Base-by-base conservation (phyloP, 2,329 filamentous ascomycete genomes). In the Microcera coccophila region DNA sequence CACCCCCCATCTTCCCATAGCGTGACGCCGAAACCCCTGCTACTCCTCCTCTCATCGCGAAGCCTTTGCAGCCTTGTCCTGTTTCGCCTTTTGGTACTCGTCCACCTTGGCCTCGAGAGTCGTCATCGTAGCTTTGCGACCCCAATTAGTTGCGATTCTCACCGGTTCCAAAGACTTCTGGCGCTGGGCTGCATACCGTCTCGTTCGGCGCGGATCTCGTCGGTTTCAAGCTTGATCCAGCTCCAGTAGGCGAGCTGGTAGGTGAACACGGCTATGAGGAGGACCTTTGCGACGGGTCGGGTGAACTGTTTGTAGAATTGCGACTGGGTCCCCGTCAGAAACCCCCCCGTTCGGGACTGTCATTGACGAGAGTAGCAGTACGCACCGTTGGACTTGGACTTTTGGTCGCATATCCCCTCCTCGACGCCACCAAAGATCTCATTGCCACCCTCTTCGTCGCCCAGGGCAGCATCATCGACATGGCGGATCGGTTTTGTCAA, bases 231-330 rank as follows among this genome's bases (percentile, higher is more conserved):
- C 65, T 84, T 87, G 28, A 79, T 62, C 87, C 87, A 93, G 12
- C 68, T 69, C 70, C 79, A 88, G 67, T 90, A 91, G 12, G 76
- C 66, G n/a, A 86, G 57, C 66, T 93, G 87, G 63, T 91, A 93
- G 2, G 83, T 85, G 59, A 88, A 82, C 42, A 90, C 76, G 41
- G 87, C 85, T 59, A 85, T 75, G 28, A 91, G 73, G 52, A 88
- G 78, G 41, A 82, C 81, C 68, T 90, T 91, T 40, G 79, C 75
- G 35, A 91, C 72, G 3, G 87, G 86, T 2, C 84, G 75, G 29
- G 82, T 80, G 60, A 89, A 90, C 12, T 79, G 81, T 60, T 80
- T 83, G 72, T 89, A 91, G 68, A 90, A 90, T 36, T 74, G 70
- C 38, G 78, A 67, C 78, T 85, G 54, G 26, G 12, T 14, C 17